Evolutionary conservation across 805 yeast genomes (phyloP), one percentile per base, ranked within the genome.

Genomic region (Millerago galiae): DNA sequence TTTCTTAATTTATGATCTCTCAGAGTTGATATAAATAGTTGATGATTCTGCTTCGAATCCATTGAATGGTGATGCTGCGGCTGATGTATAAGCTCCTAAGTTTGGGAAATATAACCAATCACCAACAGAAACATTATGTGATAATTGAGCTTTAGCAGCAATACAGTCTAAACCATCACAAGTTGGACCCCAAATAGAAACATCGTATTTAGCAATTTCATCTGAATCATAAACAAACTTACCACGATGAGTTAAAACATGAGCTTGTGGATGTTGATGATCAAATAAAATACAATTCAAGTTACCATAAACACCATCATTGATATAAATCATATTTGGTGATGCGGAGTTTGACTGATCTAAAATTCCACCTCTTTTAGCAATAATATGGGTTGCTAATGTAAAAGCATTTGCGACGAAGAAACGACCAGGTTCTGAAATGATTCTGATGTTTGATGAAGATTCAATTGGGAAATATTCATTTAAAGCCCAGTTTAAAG

Each of bases 141-240:
- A 70, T 55, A 91, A 68, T 29, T 52, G 53, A 46, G 77, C 67
- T 30, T 67, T 69, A 37, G 68, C 61, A 15, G 83, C 61, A 44
- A 91, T 77, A 61, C 95, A 83, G 62, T 91, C 99, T 49, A 91
- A 71, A 3, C 97, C 97, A 65, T 91, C 99, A 67, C 99, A 91
- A 15, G 98, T 91, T 35, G 98, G 99, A 6, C 99, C 99, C 99
- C 99, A 91, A 46, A 93, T 73, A 4, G 95, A 85, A 41, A 75
- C 82, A 35, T 61, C 61, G 49, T 61, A 55, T 34, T 61, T 59
- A 32, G 44, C 8, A 35, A 31, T 32, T 7, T 47, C 32, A 13
- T 29, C 40, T 13, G 37, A 68, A 41, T 53, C 55, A 52, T 71
- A 74, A 46, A 63, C 62, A 58, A 71, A 75, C 35, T 68, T 58